Percentiles rank a stretch among this genome's conserved stretches.
phyloP scores from a whole-genome alignment of 2,329 filamentous ascomycete species.

The Scortechinia acanthostroma region DNA sequence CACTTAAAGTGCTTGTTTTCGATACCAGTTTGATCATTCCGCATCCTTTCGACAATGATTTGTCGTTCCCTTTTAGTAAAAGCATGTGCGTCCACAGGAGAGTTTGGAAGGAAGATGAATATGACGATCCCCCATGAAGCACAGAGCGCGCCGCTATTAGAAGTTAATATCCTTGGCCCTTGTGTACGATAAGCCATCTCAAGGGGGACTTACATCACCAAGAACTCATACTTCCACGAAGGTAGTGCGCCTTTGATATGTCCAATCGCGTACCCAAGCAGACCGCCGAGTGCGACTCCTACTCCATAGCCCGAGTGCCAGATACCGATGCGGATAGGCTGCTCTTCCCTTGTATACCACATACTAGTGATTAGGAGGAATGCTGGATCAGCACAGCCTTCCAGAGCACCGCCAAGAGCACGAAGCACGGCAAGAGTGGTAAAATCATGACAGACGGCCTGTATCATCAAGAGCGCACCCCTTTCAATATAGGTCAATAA shows the following conservation, averaged over 20 bases:
- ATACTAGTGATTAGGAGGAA: constrained; percentile 3
- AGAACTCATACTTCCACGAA: background rate
- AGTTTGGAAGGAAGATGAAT: constrained; percentile 33
- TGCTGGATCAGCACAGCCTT: constrained; percentile 17
- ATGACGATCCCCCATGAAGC: constrained; percentile 6
- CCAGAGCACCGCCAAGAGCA: constrained; percentile 34
- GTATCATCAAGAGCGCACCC: constrained; percentile 29
- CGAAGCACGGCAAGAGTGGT: constrained; percentile 24
- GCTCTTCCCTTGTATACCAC: background rate
- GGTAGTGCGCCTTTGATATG: background rate
- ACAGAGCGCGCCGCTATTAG: constrained; percentile 1
- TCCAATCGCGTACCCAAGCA: background rate
- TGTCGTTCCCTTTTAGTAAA: constrained; percentile 31
- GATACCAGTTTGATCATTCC: constrained; percentile 38
- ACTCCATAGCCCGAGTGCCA: background rate
- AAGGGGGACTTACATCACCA: no score
- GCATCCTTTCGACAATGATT: constrained; percentile 34
- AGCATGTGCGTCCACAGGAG: constrained; percentile 35
- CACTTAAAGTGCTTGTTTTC: constrained; percentile 39
- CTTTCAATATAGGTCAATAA: background rate
- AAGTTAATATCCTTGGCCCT: constrained; percentile 15
- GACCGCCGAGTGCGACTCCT: background rate
- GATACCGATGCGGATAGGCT: background rate
- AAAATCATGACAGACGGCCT: constrained; percentile 34
- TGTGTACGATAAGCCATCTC: no score